phyloP scores from a whole-genome alignment of 768 basidiomycete genomes.

The Tulasnella sp. region DNA sequence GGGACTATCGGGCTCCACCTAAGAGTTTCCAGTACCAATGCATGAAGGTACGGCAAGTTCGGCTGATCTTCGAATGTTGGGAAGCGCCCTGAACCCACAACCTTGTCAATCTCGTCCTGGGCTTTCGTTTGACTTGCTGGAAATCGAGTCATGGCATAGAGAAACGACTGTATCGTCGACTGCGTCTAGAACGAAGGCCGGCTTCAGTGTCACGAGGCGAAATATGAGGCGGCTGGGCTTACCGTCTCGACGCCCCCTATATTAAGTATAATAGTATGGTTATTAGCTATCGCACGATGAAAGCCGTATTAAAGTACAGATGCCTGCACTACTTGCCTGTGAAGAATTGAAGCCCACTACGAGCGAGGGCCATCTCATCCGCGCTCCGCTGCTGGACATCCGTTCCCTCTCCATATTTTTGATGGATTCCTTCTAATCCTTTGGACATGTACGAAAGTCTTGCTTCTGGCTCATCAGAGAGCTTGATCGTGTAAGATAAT shows the following conservation, averaged over 20 bases:
- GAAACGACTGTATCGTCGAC: slow-evolving; percentile 21
- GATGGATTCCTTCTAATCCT: background rate
- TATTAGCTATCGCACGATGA: background rate
- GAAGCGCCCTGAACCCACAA: slow-evolving; percentile 30
- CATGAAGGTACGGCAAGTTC: slow-evolving; percentile 23
- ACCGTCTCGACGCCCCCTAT: background rate
- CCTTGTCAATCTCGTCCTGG: slow-evolving; percentile 33
- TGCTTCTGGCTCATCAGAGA: background rate
- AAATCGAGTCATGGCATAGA: slow-evolving; percentile 27
- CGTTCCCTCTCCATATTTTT: background rate
- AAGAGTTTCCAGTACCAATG: slow-evolving; percentile 23
- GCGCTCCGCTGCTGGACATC: background rate
- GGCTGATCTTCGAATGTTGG: slow-evolving; percentile 23
- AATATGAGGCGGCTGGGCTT: background rate
- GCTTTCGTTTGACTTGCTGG: slow-evolving; percentile 29
- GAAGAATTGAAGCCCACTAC: background rate
- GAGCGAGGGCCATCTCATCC: background rate
- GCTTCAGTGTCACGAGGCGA: background rate
- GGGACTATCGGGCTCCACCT: slow-evolving; percentile 20
- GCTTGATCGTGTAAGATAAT: background rate
- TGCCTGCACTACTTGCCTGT: background rate
- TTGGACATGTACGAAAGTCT: background rate
- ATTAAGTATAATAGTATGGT: background rate
- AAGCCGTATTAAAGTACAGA: too few relatives aligned
- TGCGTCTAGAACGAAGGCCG: slow-evolving; percentile 11